These are phyloP conservation scores for Balakata baccata DNA, from an alignment of 345 rosid species.

Conservation along the genomic window DNA sequence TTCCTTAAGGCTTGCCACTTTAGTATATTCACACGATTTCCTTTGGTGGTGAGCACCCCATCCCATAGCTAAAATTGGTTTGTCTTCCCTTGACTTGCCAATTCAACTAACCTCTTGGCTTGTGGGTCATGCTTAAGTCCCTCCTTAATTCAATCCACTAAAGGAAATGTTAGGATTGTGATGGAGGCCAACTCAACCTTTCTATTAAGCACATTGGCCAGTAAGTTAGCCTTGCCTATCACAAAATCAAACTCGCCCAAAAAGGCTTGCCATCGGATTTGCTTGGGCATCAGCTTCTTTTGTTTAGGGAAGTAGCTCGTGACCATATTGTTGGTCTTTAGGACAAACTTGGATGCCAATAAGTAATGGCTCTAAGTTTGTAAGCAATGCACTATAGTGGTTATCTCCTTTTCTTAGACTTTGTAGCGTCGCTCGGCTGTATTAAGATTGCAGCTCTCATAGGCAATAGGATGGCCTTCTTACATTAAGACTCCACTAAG, in stretches of 20 bases:
- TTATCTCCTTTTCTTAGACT: not conserved
- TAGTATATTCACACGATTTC: not conserved
- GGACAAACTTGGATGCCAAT: not conserved
- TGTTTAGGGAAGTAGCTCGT: not conserved
- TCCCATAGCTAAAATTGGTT: not conserved
- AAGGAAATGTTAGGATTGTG: too few species aligned
- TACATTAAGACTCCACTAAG: not conserved
- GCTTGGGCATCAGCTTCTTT: not conserved
- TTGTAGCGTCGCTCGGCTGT: not conserved
- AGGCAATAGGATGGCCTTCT: not conserved
- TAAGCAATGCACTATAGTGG: too few species aligned
- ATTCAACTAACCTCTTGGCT: too few species aligned
- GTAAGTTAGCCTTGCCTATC: not conserved
- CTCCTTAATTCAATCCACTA: not conserved
- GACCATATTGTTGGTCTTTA: not conserved
- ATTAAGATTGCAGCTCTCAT: not conserved
- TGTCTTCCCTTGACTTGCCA: not conserved
- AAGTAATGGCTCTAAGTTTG: too few species aligned
- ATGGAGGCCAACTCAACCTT: not conserved
- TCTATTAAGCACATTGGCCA: not conserved
- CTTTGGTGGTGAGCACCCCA: not conserved
- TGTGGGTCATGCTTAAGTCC: not conserved
- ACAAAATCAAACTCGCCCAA: not conserved
- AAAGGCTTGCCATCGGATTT: not conserved
- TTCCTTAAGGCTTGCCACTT: not conserved